phyloP scores from a whole-genome alignment of 148 eudicot species.

The Rhododendron mucronatum region DNA sequence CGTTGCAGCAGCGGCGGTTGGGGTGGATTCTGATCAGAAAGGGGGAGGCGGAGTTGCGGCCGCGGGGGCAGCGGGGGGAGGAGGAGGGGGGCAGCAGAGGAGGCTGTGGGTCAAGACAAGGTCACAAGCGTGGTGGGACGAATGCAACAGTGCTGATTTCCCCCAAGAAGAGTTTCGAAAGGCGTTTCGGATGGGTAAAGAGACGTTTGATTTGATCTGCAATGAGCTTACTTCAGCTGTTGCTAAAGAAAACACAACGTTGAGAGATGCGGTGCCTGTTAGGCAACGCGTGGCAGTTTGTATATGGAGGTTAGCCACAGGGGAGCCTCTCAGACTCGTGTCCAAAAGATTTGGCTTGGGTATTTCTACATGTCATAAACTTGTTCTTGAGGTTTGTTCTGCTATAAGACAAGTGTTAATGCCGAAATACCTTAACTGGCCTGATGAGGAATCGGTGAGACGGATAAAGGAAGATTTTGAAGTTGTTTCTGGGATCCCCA shows the following conservation, averaged over 20 bases:
- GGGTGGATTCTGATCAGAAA: conserved; percentile 7
- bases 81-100: conserved; percentile 41
- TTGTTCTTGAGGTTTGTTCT: conserved; percentile 81
- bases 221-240: conserved; percentile 63
- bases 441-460: conserved; percentile 36
- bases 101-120: conserved; percentile 40
- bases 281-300: conserved; percentile 85
- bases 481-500: conserved; percentile 62
- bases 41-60: neutral
- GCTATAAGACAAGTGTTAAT: conserved; percentile 77
- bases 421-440: conserved; percentile 84
- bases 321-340: conserved; percentile 79
- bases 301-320: conserved; percentile 82
- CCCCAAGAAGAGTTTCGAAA: conserved; percentile 70
- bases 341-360: conserved; percentile 86
- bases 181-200: conserved; percentile 73
- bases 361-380: conserved; percentile 90
- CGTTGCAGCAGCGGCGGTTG: neutral
- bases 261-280: conserved; percentile 82
- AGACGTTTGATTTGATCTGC: conserved; percentile 72
- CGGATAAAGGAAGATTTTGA: conserved; percentile 52
- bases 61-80: neutral
- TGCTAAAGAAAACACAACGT: conserved; percentile 74
- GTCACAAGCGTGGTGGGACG: conserved; percentile 92
- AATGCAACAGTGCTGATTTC: conserved; percentile 59